Conservation (phyloP, 2,329 filamentous ascomycete species). For the Monosporascus sp. region DNA sequence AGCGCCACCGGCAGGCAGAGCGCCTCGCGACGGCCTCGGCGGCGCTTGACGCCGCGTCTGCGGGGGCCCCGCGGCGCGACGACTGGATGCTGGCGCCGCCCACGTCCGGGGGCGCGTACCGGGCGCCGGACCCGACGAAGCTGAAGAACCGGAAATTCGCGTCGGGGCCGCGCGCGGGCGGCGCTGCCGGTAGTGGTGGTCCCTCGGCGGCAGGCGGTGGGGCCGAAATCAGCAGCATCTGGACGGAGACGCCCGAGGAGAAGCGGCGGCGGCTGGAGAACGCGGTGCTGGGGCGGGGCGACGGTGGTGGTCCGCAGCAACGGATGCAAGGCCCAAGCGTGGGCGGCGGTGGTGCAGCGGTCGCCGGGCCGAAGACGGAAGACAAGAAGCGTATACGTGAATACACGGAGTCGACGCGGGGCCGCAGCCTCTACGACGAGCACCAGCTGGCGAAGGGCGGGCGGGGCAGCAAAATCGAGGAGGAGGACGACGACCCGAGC, state of each 20-base stretch:
- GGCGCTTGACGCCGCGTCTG: slow-evolving; percentile 20
- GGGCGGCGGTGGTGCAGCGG: slow-evolving; percentile 25
- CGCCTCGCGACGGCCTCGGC: slow-evolving; percentile 25
- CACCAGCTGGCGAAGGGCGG: slow-evolving; percentile 38
- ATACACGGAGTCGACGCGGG: slow-evolving; percentile 49
- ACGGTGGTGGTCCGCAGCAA: slow-evolving; percentile 35
- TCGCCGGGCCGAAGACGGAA: slow-evolving; percentile 29
- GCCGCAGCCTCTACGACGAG: slow-evolving; percentile 54
- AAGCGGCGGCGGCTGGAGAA: slow-evolving; percentile 76
- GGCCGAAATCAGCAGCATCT: slow-evolving; percentile 61
- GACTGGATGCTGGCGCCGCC: slow-evolving; percentile 79
- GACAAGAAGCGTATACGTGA: slow-evolving; percentile 32
- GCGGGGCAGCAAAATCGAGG: slow-evolving; percentile 29
- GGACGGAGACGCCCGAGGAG: slow-evolving; percentile 89
- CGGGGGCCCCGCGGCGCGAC: slow-evolving; percentile 60
- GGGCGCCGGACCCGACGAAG: slow-evolving; percentile 75
- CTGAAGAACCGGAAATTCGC: slow-evolving; percentile 78
- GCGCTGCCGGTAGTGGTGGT: slow-evolving; percentile 18
- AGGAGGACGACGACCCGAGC: slow-evolving; percentile 85
- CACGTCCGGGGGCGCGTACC: slow-evolving; percentile 44
- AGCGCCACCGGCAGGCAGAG: slow-evolving; percentile 16
- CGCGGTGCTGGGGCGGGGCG: slow-evolving; percentile 69
- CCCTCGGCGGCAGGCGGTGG: slow-evolving; percentile 16
- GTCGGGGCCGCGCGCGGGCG: slow-evolving; percentile 45
- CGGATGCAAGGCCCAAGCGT: slow-evolving; percentile 30